A percentile compares a stretch with the other conserved stretches of the same genome.
These are phyloP conservation scores for Podospora pseudoanserina DNA, from an alignment of 495 filamentous ascomycete genomes.

Conservation along the genomic window DNA sequence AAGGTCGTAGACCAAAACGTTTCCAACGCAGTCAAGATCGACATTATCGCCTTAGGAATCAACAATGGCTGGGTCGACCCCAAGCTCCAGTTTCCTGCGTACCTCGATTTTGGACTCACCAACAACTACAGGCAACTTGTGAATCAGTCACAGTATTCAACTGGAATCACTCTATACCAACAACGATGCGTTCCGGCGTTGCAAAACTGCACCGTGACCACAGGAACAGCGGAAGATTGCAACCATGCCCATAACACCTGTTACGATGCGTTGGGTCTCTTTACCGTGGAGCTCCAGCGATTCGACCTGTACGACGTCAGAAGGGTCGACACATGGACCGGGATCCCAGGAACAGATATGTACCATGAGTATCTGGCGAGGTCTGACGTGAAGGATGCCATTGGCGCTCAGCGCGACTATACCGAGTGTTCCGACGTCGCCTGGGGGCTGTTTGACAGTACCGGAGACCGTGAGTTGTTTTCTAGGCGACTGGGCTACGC, in stretches of 20 bases:
- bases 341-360: neutral
- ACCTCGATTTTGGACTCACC: conserved; percentile 50
- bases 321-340: neutral
- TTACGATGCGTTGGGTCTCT: neutral
- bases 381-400: neutral
- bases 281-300: too few relatives aligned
- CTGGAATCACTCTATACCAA: neutral
- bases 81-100: conserved; percentile 47
- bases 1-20: neutral
- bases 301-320: conserved; percentile 1
- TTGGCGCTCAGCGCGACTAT: conserved; percentile 1
- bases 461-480: neutral
- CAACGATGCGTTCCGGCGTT: neutral
- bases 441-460: neutral
- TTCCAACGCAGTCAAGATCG: conserved; percentile 40
- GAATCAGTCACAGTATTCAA: conserved; percentile 36
- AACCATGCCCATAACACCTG: neutral
- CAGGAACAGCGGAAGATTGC: neutral
- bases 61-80: conserved; percentile 58
- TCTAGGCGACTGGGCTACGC: neutral
- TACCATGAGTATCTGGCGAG: conserved; percentile 24
- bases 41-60: conserved; percentile 53
- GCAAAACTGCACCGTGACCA: conserved; percentile 1
- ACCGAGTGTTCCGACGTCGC: neutral
- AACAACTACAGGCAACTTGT: conserved; percentile 52